These are phyloP conservation scores for Veloboletus limbatus DNA, from an alignment of 1,284 basidiomycete species.

Conservation along the genomic window DNA sequence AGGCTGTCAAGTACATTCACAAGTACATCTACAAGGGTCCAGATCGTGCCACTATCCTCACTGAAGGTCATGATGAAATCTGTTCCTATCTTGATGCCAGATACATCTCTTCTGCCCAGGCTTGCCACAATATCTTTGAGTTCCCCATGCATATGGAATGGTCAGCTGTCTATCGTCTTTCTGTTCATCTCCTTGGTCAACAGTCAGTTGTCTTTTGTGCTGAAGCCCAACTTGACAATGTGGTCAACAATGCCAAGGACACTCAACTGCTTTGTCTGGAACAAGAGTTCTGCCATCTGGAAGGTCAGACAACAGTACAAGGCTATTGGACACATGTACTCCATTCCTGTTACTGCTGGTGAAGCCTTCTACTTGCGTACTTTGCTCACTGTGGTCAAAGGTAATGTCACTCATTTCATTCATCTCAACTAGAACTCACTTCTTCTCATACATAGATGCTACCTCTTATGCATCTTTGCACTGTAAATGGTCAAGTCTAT, in stretches of 20 bases:
- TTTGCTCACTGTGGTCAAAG: slow-evolving; percentile 36
- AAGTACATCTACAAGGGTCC: slow-evolving; percentile 46
- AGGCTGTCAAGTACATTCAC: slow-evolving; percentile 39
- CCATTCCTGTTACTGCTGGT: slow-evolving; percentile 22
- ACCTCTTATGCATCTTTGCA: slow-evolving; percentile 33
- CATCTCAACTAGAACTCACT: too few species aligned
- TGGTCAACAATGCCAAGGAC: slow-evolving; percentile 22
- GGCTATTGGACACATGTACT: slow-evolving; percentile 37
- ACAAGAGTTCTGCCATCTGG: background rate
- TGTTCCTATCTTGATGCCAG: slow-evolving; percentile 15
- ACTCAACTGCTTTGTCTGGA: slow-evolving; percentile 33
- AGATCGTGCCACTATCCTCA: slow-evolving; percentile 30
- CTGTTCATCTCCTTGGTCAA: slow-evolving; percentile 22
- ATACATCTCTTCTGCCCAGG: slow-evolving; percentile 17
- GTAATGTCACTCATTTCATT: too few species aligned
- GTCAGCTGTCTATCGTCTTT: slow-evolving; percentile 14
- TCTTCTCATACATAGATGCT: slow-evolving; percentile 15
- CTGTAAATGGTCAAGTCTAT: too few species aligned
- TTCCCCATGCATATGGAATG: slow-evolving; percentile 20
- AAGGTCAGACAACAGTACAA: slow-evolving; percentile 4
- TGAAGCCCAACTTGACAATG: slow-evolving; percentile 4
- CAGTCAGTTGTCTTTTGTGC: slow-evolving; percentile 38
- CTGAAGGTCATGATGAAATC: slow-evolving; percentile 10
- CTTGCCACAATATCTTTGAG: slow-evolving; percentile 19
- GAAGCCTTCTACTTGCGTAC: slow-evolving; percentile 37